Base-by-base conservation (phyloP, 176 grass and related monocot genomes). In the Melocanna baccifera region DNA sequence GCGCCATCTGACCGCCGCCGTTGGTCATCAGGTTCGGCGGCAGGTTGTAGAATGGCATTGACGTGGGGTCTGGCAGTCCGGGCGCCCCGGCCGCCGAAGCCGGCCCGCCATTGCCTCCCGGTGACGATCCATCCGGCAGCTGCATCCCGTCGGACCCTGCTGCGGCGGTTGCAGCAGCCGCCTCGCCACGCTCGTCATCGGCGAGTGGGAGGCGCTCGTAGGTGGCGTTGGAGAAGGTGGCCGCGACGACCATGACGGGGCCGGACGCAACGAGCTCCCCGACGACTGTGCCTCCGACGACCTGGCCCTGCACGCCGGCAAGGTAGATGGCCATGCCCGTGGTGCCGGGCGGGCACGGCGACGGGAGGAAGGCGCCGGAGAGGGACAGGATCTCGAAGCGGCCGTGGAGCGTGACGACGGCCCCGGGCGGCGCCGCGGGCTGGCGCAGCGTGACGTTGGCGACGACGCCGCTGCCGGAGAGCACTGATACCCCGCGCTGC, bases 361-460 rank as follows among this genome's bases (percentile, higher is more conserved):
- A 75, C 0, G 93, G 92, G 7, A 94, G 90, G 29, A 94, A 94
- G 22, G 93, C 90, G 25, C 93, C 93, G 1, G 93, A 92, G 12
- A 94, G 80, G 36, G 90, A 94, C 12, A 94, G 87, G 84, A 94
- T 94, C 85, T 94, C 93, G 86, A 94, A 94, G 28, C 93, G 85
- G 61, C 93, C 93, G 25, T 88, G 93, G 18, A 94, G 89, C 20
- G 92, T 89, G 41, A 89, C 89, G 32, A 91, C 89, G 18, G 89
- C 76, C 2, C 89, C 89, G 0, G 84, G 86, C 7, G 89, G 92
- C 1, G 73, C 90, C 0, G 85, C 89, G 16, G 93, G 90, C 65
- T 94, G 93, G 71, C 93, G 87, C 6, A 94, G 81, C 7, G 87
- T 92, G 43, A 94, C 90, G 86, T 92, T 90, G 28, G 87, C 69